These are phyloP conservation scores for Zopfia rhizophila DNA, from an alignment of 2,329 filamentous ascomycete genomes.

Conservation along the genomic window DNA sequence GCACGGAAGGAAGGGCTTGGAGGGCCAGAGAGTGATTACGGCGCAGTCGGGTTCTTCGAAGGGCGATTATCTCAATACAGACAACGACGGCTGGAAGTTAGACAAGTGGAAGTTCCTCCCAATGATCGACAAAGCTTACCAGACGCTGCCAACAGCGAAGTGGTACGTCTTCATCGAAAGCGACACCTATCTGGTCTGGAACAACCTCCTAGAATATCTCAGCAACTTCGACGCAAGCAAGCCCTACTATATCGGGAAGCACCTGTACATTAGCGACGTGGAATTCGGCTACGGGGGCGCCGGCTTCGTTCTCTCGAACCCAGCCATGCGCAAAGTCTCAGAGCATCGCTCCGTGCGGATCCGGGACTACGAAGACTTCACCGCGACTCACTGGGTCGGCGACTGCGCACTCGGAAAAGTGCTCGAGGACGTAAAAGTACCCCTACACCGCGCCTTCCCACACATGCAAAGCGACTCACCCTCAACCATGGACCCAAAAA, in stretches of 20 bases:
- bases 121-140: constrained; percentile 61
- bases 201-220: constrained; percentile 54
- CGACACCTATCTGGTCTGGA: constrained; percentile 50
- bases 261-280: constrained; percentile 55
- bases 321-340: constrained; percentile 51
- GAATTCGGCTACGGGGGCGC: constrained; percentile 59
- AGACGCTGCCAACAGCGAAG: constrained; percentile 46
- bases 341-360: constrained; percentile 42
- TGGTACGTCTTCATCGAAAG: constrained; percentile 53
- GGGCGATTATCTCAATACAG: constrained; percentile 48
- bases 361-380: constrained; percentile 49
- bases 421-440: constrained; percentile 47
- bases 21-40: constrained; percentile 41
- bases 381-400: constrained; percentile 50
- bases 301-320: constrained; percentile 56
- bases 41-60: constrained; percentile 44
- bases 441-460: constrained; percentile 53
- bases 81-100: constrained; percentile 61
- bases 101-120: constrained; percentile 71
- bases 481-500: constrained; percentile 52
- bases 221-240: constrained; percentile 50
- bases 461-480: constrained; percentile 59
- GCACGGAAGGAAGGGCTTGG: constrained; percentile 56
- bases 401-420: constrained; percentile 52
- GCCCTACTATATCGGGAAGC: constrained; percentile 56